Percentiles rank a stretch among this genome's conserved stretches.
Evolutionary conservation across 148 eudicot species (phyloP).

Genomic region (Vaccinium corymbosum): DNA sequence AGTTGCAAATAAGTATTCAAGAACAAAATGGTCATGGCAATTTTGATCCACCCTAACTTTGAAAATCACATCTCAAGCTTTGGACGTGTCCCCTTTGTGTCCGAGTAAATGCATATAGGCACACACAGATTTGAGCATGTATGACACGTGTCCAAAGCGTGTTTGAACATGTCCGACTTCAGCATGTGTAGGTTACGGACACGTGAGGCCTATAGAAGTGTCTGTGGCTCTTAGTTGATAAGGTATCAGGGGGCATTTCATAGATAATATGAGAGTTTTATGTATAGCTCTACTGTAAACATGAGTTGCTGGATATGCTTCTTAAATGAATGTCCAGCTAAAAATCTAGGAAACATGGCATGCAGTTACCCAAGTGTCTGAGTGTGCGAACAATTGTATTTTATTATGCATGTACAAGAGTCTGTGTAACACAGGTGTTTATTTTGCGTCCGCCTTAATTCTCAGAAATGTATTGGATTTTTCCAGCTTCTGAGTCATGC

Average conservation of each 20-base stretch:
- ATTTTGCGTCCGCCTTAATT: neutral
- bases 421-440: neutral
- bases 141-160: neutral
- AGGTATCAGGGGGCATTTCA: neutral
- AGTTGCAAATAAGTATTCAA: no score
- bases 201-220: neutral
- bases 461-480: constrained; percentile 2
- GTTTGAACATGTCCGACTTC: no score
- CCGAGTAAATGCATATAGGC: no score
- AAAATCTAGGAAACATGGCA: neutral
- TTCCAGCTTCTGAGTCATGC: constrained; percentile 4
- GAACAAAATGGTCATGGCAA: no score
- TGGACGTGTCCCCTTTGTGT: no score
- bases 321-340: neutral
- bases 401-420: neutral
- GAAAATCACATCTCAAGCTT: no score
- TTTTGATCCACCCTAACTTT: no score
- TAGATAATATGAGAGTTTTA: neutral
- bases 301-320: neutral
- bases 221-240: neutral
- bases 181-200: neutral
- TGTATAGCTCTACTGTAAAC: neutral
- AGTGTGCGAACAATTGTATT: neutral
- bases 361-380: neutral
- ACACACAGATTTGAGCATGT: neutral